Percentiles rank a stretch among this genome's conserved stretches.
phyloP scores from a whole-genome alignment of 257 asterid species.

The Cynanchum wilfordii region DNA sequence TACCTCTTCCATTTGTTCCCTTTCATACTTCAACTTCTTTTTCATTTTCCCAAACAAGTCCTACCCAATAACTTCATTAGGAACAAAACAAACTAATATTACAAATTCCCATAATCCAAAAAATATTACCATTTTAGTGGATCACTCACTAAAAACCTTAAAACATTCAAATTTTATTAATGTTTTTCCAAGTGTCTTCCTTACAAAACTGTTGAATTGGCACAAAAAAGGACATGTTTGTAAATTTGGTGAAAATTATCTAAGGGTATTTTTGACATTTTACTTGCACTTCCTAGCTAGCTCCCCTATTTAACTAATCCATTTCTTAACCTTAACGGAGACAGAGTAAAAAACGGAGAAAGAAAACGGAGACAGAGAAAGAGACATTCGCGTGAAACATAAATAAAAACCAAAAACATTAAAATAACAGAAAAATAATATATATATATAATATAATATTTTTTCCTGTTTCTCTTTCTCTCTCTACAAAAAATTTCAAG shows the following conservation, averaged over 20 bases:
- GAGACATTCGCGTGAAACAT: conserved; percentile 41
- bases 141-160: background rate
- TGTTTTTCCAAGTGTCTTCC: background rate
- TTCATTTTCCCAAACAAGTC: background rate
- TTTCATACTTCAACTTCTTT: background rate
- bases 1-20: background rate
- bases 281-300: background rate
- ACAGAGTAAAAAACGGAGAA: no score
- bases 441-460: background rate
- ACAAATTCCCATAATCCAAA: background rate
- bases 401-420: conserved; percentile 20
- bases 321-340: conserved; percentile 30
- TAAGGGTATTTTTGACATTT: background rate
- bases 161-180: background rate
- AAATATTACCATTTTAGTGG: background rate
- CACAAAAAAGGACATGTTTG: conserved; percentile 18
- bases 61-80: background rate
- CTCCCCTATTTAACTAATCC: background rate
- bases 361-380: conserved; percentile 42
- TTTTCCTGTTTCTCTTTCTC: background rate
- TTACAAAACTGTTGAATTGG: background rate
- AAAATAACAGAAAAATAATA: background rate
- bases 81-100: background rate
- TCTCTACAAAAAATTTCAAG: background rate
- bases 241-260: background rate